Evolutionary conservation across 768 basidiomycete genomes (phyloP).

Genomic region (Termitomyces sp.): DNA sequence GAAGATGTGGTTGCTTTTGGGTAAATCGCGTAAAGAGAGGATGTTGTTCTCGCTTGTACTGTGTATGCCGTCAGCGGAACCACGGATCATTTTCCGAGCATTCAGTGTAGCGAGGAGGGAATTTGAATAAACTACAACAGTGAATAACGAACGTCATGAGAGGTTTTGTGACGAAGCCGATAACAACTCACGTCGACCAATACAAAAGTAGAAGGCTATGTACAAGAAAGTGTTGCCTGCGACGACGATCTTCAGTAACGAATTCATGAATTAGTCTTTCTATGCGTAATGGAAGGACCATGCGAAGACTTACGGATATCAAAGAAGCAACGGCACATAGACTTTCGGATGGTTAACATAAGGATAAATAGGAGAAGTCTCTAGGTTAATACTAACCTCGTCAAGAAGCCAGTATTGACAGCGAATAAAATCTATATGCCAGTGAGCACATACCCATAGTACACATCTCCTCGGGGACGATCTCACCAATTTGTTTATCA

Average conservation of each 20-base stretch:
- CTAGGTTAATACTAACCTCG: conserved; percentile 20
- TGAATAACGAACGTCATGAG: not conserved
- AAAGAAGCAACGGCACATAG: conserved; percentile 54
- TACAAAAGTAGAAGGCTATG: conserved; percentile 56
- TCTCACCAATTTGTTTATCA: conserved; percentile 42
- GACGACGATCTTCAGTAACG: conserved; percentile 37
- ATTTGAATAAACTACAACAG: conserved; percentile 49
- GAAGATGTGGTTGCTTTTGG: conserved; percentile 27
- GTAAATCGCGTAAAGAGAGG: conserved; percentile 35
- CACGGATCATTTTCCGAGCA: conserved; percentile 45
- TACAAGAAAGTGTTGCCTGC: conserved; percentile 51
- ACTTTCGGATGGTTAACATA: conserved; percentile 23
- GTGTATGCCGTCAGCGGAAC: conserved; percentile 32
- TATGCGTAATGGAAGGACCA: not conserved
- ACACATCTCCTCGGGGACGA: not conserved
- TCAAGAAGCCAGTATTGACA: conserved; percentile 38
- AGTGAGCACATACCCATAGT: not conserved
- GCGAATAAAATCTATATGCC: conserved; percentile 37
- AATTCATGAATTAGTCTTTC: not conserved
- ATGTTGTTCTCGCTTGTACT: conserved; percentile 39
- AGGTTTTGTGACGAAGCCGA: not conserved
- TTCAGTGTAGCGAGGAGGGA: conserved; percentile 60
- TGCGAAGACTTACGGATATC: conserved; percentile 35
- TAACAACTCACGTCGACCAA: conserved; percentile 48
- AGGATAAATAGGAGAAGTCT: conserved; percentile 3